Base-by-base conservation (phyloP, 2,329 filamentous ascomycete species). In the Hypoxylon sp. region DNA sequence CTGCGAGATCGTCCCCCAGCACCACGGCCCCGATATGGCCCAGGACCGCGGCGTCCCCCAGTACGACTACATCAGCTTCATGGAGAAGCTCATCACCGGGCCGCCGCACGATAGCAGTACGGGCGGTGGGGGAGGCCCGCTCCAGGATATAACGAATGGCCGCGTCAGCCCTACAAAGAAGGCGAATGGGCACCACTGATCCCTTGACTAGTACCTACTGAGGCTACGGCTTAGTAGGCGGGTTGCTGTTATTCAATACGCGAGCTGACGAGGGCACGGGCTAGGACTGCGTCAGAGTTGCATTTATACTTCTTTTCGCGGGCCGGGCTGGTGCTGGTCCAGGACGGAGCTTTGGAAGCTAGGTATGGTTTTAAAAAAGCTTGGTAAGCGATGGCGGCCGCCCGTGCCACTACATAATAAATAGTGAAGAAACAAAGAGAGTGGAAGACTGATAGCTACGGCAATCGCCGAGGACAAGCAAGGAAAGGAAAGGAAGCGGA, bases 11-110 rank as follows among this genome's bases (percentile, higher is more conserved):
- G 97, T 99, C 87, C 96, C 96, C 0, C 78, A 83, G 57, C 94
- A 98, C 79, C 88, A 86, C 55, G 96, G 95, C 0, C 93, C 94
- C 2, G 94, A 98, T 79, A 87, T 95, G 80, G 89, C 93, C 62
- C 90, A 93, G 76, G 96, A 98, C 79, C 86, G 94, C 60, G 91
- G 94, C 56, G 82, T 93, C 77, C 88, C 92, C 39, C 97, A 98
- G 81, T 99, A 91, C 79, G 96, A 99, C 81, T 99, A 99, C 82
- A 94, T 98, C 72, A 91, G 89, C 70, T 99, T 98, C 80, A 99
- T 99, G 96, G 92, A 98, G 80, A 92, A 91, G 77, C 85, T 96
- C 81, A 92, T 94, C 39, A 62, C 69, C 2, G 64, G 65, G 15
- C 71, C 69, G 0, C n/a, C 35, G 32, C 64, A 37, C 2, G 24